These are phyloP conservation scores for Gastrolobium bilobum DNA, from an alignment of 306 rosid genomes.

Conservation along the genomic window DNA sequence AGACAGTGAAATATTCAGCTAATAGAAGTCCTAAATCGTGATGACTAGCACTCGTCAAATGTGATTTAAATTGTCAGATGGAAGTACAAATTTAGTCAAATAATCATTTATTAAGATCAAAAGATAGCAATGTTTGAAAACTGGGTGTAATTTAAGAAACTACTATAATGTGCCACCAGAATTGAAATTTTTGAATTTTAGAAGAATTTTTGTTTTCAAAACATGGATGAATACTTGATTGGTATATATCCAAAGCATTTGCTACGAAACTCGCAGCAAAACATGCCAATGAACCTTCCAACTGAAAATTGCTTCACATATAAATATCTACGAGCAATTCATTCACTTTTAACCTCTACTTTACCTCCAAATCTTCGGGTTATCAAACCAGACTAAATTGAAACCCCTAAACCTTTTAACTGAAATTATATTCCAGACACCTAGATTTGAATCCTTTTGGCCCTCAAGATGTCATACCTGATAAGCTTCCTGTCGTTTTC, in stretches of 20 bases:
- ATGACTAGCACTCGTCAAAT: no score
- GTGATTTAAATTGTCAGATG: neutral
- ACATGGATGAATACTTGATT: no score
- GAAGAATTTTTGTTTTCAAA: neutral
- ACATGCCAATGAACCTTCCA: neutral
- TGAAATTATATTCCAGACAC: no score
- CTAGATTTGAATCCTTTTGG: neutral
- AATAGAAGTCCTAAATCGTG: neutral
- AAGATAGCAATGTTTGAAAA: slow-evolving; percentile 24
- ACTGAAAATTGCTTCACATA: neutral
- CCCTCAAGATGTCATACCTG: slow-evolving; percentile 46
- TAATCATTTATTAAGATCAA: neutral
- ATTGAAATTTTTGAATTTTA: neutral
- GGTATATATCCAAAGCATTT: no score
- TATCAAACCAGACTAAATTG: no score
- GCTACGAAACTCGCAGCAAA: neutral
- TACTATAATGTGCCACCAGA: neutral
- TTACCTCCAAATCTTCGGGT: no score
- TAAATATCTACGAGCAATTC: neutral
- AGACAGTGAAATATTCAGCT: neutral
- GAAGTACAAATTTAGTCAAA: neutral
- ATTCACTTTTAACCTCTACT: no score
- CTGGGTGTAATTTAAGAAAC: neutral
- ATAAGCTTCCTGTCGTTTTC: slow-evolving; percentile 49
- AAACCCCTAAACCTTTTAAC: no score